Evolutionary conservation across 345 rosid genomes (phyloP).

Genomic region (Moricandia arvensis): DNA sequence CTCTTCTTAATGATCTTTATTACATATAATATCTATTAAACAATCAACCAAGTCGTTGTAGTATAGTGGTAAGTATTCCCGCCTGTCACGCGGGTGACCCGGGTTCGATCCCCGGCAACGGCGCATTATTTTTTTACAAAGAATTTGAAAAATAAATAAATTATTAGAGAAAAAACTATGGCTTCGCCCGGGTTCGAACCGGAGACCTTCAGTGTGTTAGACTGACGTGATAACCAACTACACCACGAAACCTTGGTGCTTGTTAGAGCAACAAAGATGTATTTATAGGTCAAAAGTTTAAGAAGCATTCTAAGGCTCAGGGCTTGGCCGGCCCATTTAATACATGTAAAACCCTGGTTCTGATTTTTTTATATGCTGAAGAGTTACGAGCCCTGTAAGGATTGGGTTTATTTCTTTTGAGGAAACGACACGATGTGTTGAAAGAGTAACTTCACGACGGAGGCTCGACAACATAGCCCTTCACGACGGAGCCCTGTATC

Average conservation of each 20-base stretch:
- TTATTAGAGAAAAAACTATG: not conserved
- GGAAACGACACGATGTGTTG: too few species aligned
- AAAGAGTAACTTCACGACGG: too few species aligned
- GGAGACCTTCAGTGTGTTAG: slow-evolving; percentile 90
- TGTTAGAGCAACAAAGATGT: too few species aligned
- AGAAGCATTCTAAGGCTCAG: not conserved
- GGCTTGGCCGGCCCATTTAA: not conserved
- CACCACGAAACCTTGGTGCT: slow-evolving; percentile 75
- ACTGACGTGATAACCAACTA: slow-evolving; percentile 99
- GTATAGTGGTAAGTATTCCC: slow-evolving; percentile 91
- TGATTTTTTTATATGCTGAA: not conserved
- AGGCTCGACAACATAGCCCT: too few species aligned
- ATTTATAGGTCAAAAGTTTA: too few species aligned
- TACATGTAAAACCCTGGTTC: not conserved
- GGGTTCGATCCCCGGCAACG: slow-evolving; percentile 93
- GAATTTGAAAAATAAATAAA: not conserved
- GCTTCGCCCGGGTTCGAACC: slow-evolving; percentile 9
- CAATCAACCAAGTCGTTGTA: slow-evolving; percentile 51
- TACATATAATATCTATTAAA: too few species aligned
- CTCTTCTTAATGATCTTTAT: not conserved
- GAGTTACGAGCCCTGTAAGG: not conserved
- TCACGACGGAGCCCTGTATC: not conserved
- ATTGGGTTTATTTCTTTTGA: not conserved
- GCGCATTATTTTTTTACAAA: slow-evolving; percentile 31
- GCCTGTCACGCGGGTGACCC: slow-evolving; percentile 98